Evolutionary conservation across 2,329 filamentous ascomycete species (phyloP).

Genomic region (Penicillium glabrum): DNA sequence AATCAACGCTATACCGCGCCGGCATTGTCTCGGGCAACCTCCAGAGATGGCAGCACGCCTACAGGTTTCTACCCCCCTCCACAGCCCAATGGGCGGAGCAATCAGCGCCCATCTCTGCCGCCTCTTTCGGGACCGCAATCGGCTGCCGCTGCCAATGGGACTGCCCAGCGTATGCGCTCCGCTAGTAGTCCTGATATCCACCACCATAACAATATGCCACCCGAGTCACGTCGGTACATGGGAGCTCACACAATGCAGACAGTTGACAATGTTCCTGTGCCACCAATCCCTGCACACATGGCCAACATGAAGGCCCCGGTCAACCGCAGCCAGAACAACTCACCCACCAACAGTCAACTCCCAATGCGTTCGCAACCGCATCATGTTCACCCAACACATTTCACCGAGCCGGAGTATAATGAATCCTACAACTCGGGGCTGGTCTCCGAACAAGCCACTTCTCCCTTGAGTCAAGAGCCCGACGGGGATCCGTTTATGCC

Average conservation of each 20-base stretch:
- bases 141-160: constrained; percentile 53
- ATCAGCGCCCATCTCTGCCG: constrained; percentile 75
- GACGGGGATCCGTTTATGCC: constrained; percentile 48
- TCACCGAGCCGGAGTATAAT: constrained; percentile 42
- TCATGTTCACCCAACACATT: constrained; percentile 42
- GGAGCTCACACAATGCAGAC: constrained; percentile 57
- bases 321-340: constrained; percentile 76
- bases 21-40: constrained; percentile 77
- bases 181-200: constrained; percentile 97
- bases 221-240: constrained; percentile 49
- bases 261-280: constrained; percentile 65
- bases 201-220: constrained; percentile 50
- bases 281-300: constrained; percentile 72
- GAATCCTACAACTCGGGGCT: constrained; percentile 29
- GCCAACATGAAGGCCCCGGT: constrained; percentile 61
- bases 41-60: constrained; percentile 68
- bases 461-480: constrained; percentile 34
- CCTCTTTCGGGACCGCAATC: constrained; percentile 60
- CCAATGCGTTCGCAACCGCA: constrained; percentile 60
- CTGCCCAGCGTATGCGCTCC: constrained; percentile 73
- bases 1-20: constrained; percentile 85
- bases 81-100: constrained; percentile 57
- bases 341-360: constrained; percentile 66
- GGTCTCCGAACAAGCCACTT: constrained; percentile 32
- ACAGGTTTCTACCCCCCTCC: constrained; percentile 64